Base-by-base conservation (phyloP, 257 asterid species). In the Lantana camara region DNA sequence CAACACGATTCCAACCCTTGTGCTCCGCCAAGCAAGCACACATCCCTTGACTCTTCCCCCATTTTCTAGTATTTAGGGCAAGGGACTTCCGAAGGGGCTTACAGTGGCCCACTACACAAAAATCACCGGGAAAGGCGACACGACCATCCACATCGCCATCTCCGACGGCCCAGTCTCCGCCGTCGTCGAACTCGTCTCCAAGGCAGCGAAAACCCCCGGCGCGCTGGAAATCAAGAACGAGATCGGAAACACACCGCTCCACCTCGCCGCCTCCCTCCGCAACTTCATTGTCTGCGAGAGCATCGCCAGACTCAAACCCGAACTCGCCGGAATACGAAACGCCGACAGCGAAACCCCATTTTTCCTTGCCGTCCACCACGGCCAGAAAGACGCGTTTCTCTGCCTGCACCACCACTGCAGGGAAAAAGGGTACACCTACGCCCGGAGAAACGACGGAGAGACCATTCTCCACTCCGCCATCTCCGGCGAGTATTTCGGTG, bases 401-500 rank as follows among this genome's bases (percentile, higher is more conserved):
- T n/a, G 60, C 4, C 44, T 54, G 42, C 23, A 30, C 9, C 0
- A 1, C 24, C 3, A 4, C n/a, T 27, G 41, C 16, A 17, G 15
- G 5, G 3, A 29, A 5, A 40, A 22, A 5, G 59, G 67, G 11
- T 49, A 61, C 12, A 1, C 0, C 0, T 71, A 75, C 11, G 61
- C 60, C n/a, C 60, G 63, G 50, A 38, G 70, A 4, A 66, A n/a
- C 12, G 61, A 66, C 22, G 80, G 80, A 2, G 80, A 75, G 8
- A 75, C 80, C 2, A 75, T 75, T 19, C 77, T 75, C 3, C 80
- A 75, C 44, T 22, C 64, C 4, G 80, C 80, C 37, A 55, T 75
- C 27, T 2, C 41, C 7, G 77, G 74, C 38, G 80, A 71, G 60
- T 71, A 60, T 61, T 60, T 75, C 42, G 75, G 81, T 75, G 51